These are phyloP conservation scores for Coemansia sp. DNA, from an alignment of 192 early-diverging fungal genomes.

Conservation along the genomic window DNA sequence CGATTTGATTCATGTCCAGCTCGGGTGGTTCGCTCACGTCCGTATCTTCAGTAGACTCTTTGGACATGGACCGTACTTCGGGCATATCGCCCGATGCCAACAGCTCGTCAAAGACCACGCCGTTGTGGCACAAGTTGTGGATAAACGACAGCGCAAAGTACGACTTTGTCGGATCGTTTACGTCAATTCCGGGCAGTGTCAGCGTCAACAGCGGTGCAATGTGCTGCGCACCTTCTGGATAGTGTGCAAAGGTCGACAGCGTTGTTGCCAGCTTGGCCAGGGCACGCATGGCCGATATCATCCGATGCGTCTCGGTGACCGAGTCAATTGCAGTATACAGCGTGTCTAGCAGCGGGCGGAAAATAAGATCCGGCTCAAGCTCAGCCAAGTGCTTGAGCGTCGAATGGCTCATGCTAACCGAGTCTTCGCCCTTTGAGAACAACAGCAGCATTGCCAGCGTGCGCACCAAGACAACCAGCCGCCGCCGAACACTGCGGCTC, in stretches of 20 bases:
- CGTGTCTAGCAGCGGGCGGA: conserved; percentile 79
- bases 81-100: conserved; percentile 40
- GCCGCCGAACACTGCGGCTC: conserved; percentile 34
- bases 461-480: conserved; percentile 41
- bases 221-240: conserved; percentile 83
- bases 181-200: conserved; percentile 85
- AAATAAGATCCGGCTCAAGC: conserved; percentile 73
- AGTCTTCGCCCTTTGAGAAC: conserved; percentile 48
- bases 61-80: conserved; percentile 16
- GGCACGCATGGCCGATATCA: conserved; percentile 74
- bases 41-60: conserved; percentile 49
- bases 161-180: conserved; percentile 89
- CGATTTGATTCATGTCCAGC: conserved; percentile 63
- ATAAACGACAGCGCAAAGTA: conserved; percentile 50
- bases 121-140: conserved; percentile 42
- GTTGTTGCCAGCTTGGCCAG: conserved; percentile 71
- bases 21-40: conserved; percentile 42
- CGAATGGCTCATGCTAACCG: conserved; percentile 45
- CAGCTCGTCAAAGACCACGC: conserved; percentile 50
- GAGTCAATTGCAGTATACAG: conserved; percentile 84
- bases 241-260: conserved; percentile 71
- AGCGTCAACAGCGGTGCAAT: conserved; percentile 74
- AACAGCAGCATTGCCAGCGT: conserved; percentile 49
- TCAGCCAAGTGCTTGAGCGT: conserved; percentile 55
- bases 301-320: conserved; percentile 80